Base-by-base conservation (phyloP, 352 stramenopile genomes). In the Blastocystis sp. region DNA sequence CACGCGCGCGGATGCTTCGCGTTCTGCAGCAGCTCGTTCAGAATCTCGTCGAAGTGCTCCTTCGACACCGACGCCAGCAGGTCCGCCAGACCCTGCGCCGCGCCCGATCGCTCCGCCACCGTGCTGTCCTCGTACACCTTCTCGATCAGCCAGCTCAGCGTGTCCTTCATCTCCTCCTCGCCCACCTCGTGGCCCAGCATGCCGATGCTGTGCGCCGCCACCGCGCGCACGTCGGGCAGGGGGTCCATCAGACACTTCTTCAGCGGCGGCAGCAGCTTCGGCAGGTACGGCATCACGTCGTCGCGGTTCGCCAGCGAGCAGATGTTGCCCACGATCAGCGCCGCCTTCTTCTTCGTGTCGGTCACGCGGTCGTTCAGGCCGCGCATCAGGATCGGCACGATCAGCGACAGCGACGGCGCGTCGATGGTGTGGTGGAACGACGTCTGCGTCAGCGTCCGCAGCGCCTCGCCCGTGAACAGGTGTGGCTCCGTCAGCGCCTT, bases 381-480 rank as follows among this genome's bases (percentile, higher is more conserved):
- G 33, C 98, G 95, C 80, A 98, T 95, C 74, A 99, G 94, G 85
- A 99, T 98, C 31, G 98, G 98, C 92, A 99, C 97, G 90, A 99
- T 95, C n/a, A 99, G 93, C 31, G 97, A 97, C 35, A 99, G 92
- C 88, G 97, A 99, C 26, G 98, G 96, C 35, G 97, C 97, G 92
- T 99, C 98, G 90, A 99, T 98, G 88, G 97, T 97, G 93, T 99
- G 97, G 90, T 99, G 93, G 92, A 99, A 99, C 82, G 97, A 96
- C 37, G 96, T 99, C 59, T 94, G 96, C 82, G 99, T 96, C 39
- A 99, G 92, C 90, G 97, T 94, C 93, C 99, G 96, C 24, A 99
- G 93, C 69, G 96, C 97, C 35, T 95, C 93, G 24, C 94, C 90
- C 24, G 97, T 99, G 90, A 95, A 88, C 35, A 93, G 89, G 35